phyloP scores from a whole-genome alignment of 2,329 filamentous ascomycete species.

The Neopestalotiopsis rosae region DNA sequence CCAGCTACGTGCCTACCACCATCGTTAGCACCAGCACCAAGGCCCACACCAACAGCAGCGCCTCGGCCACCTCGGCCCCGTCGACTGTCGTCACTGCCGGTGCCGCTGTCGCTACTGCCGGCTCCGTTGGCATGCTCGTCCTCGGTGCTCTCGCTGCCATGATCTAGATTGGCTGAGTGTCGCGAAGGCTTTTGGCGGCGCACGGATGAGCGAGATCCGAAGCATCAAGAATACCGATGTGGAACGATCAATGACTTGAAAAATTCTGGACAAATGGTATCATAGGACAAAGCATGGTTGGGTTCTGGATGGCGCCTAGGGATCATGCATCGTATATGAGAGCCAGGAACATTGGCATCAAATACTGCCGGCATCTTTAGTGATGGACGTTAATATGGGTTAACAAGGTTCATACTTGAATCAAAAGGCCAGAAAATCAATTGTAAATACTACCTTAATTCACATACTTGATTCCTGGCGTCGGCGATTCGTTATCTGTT shows the following conservation, averaged over 20 bases:
- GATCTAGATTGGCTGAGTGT: neutral
- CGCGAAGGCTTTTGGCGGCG: neutral
- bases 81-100: conserved; percentile 15
- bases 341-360: neutral
- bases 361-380: neutral
- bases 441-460: neutral
- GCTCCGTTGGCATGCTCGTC: conserved; percentile 11
- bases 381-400: neutral
- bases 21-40: conserved; percentile 24
- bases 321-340: neutral
- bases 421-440: neutral
- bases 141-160: conserved; percentile 19
- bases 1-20: conserved; percentile 14
- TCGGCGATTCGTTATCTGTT: neutral
- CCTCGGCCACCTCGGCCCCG: neutral
- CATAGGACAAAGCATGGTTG: too few species aligned
- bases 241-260: too few species aligned
- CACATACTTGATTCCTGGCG: neutral
- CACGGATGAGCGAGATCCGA: too few species aligned
- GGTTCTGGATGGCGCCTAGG: neutral
- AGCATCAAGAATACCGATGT: too few species aligned
- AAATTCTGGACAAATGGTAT: too few species aligned
- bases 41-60: conserved; percentile 11
- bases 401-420: neutral
- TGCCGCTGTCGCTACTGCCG: conserved; percentile 15